Evolutionary conservation across 192 early-diverging fungal genomes (phyloP).

Genomic region (Mortierella claussenii): DNA sequence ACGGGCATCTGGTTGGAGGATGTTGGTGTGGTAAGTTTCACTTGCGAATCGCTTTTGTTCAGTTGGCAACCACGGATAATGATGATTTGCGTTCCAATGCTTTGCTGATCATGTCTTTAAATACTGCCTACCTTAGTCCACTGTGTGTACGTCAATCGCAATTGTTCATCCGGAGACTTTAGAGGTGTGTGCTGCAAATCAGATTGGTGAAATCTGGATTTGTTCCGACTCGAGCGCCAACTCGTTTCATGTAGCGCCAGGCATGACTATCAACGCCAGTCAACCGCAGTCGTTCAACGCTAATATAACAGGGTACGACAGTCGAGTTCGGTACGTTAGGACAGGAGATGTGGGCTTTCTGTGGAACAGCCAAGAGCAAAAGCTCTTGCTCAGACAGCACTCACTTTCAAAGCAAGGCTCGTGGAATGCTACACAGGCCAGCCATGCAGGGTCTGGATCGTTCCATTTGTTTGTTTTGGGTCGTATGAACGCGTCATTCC

Average conservation of each 20-base stretch:
- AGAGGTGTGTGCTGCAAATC: constrained; percentile 68
- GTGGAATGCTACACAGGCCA: constrained; percentile 1
- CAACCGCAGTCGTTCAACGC: constrained; percentile 52
- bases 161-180: constrained; percentile 86
- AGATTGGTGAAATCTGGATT: constrained; percentile 92
- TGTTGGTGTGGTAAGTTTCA: constrained; percentile 65
- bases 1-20: constrained; percentile 71
- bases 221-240: constrained; percentile 65
- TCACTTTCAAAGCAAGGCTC: constrained; percentile 6
- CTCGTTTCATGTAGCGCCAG: constrained; percentile 47
- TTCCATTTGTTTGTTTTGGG: constrained; percentile 80
- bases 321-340: constrained; percentile 69
- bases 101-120: no score
- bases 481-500: constrained; percentile 72
- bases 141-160: constrained; percentile 73
- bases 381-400: constrained; percentile 4
- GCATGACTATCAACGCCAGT: constrained; percentile 8
- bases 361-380: constrained; percentile 68
- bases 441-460: constrained; percentile 53
- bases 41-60: background rate
- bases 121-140: constrained; percentile 14
- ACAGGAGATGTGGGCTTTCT: constrained; percentile 89
- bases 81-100: no score
- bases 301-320: constrained; percentile 67
- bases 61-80: no score